Conservation (phyloP, 305 asterid genomes). For the Fraxinus platypoda region DNA sequence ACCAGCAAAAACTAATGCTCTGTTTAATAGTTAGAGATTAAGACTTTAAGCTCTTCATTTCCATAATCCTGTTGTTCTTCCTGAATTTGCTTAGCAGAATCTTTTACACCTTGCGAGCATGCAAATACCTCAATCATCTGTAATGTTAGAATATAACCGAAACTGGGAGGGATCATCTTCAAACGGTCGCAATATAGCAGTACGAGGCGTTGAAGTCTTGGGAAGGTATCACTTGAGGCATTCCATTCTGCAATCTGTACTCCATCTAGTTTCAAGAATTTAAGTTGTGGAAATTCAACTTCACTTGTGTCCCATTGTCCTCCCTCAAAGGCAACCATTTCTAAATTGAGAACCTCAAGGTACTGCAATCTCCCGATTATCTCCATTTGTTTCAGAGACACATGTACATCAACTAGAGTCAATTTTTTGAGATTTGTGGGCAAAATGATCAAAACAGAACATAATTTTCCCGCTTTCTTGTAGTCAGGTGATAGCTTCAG, state of each 20-base stretch:
- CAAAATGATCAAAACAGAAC: not conserved
- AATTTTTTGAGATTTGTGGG: not conserved
- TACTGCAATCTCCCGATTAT: too few relatives aligned
- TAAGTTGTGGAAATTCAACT: not conserved
- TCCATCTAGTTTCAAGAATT: too few relatives aligned
- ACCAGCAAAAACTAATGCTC: not conserved
- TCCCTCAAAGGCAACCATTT: not conserved
- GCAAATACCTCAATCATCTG: not conserved
- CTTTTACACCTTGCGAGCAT: not conserved
- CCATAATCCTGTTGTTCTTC: not conserved
- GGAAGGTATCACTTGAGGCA: not conserved
- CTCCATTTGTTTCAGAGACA: not conserved
- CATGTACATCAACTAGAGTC: not conserved
- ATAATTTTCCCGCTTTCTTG: too few relatives aligned
- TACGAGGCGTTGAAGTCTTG: not conserved
- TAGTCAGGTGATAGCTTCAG: too few relatives aligned
- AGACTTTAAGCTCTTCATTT: not conserved
- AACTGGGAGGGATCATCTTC: not conserved
- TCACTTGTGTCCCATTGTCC: not conserved
- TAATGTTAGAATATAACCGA: not conserved
- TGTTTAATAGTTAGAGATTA: not conserved
- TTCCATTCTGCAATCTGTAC: not conserved
- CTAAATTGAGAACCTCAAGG: not conserved
- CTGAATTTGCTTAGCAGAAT: not conserved
- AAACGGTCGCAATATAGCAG: not conserved